Percentiles rank a stretch among this genome's conserved stretches.
Evolutionary conservation across 352 stramenopile genomes (phyloP).

Genomic region (Globisporangium nodosum): DNA sequence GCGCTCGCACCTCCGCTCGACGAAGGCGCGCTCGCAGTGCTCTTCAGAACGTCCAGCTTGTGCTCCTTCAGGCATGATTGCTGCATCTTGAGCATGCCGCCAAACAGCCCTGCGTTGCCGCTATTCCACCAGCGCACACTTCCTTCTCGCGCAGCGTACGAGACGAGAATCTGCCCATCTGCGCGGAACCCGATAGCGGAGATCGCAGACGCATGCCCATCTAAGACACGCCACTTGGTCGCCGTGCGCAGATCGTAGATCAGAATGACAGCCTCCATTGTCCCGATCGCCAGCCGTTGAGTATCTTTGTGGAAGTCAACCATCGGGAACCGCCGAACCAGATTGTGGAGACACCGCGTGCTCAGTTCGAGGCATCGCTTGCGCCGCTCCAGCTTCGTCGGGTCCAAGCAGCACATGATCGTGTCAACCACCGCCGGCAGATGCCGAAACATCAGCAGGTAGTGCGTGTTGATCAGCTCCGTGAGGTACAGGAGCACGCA

Average conservation of each 20-base stretch:
- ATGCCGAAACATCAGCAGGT: slow-evolving; percentile 80
- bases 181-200: slow-evolving; percentile 65
- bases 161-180: slow-evolving; percentile 78
- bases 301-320: slow-evolving; percentile 86
- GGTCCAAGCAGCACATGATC: slow-evolving; percentile 80
- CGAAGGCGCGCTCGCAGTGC: slow-evolving; percentile 30
- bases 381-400: slow-evolving; percentile 74
- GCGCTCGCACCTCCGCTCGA: slow-evolving; percentile 54
- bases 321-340: slow-evolving; percentile 84
- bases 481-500: slow-evolving; percentile 75
- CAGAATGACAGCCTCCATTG: slow-evolving; percentile 84
- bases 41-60: slow-evolving; percentile 55
- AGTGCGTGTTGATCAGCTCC: slow-evolving; percentile 79
- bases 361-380: slow-evolving; percentile 74
- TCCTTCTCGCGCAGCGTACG: slow-evolving; percentile 70
- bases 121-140: slow-evolving; percentile 87
- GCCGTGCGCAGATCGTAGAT: slow-evolving; percentile 86
- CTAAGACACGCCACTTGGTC: slow-evolving; percentile 85
- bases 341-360: slow-evolving; percentile 72
- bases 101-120: slow-evolving; percentile 67
- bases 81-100: slow-evolving; percentile 85
- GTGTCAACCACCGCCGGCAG: slow-evolving; percentile 80
- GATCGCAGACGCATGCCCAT: slow-evolving; percentile 68
- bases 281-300: slow-evolving; percentile 78
- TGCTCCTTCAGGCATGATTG: slow-evolving; percentile 84